phyloP scores from a whole-genome alignment of 345 rosid species.

The Brassica napus region DNA sequence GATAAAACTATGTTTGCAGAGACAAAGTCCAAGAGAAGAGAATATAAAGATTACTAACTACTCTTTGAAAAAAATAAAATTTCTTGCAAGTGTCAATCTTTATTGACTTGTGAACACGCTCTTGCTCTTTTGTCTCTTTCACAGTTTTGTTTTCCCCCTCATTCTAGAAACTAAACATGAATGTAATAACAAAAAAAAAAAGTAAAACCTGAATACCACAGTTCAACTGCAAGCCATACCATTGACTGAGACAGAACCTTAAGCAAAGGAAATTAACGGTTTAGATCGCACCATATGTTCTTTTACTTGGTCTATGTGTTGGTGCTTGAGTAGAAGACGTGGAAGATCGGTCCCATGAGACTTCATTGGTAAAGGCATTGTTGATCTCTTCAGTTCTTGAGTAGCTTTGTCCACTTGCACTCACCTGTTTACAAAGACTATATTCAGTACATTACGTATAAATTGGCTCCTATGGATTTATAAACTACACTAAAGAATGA shows the following conservation, averaged over 20 bases:
- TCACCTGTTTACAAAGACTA: slow-evolving; percentile 46
- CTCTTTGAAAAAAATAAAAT: slow-evolving; percentile 20
- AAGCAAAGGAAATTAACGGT: not conserved
- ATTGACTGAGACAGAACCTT: not conserved
- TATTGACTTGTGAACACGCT: slow-evolving; percentile 33
- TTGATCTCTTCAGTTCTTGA: slow-evolving; percentile 40
- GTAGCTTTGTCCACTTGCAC: slow-evolving; percentile 56
- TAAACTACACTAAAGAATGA: not conserved
- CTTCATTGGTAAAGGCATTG: slow-evolving; percentile 53
- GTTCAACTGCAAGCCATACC: not conserved
- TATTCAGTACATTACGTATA: not conserved
- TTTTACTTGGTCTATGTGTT: not conserved
- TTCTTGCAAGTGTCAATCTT: slow-evolving; percentile 4
- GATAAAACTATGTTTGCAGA: not conserved
- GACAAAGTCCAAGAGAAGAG: slow-evolving; percentile 34
- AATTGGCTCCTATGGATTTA: not conserved
- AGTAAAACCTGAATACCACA: not conserved
- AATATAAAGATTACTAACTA: slow-evolving; percentile 38
- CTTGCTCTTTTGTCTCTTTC: slow-evolving; percentile 18
- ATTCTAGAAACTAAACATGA: slow-evolving; percentile 32
- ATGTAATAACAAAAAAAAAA: not conserved
- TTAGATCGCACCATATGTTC: slow-evolving; percentile 48
- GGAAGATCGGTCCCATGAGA: slow-evolving; percentile 40
- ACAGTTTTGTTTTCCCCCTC: not conserved
- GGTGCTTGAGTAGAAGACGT: slow-evolving; percentile 3